phyloP scores from a whole-genome alignment of 306 rosid species.

The Citrullus colocynthis region DNA sequence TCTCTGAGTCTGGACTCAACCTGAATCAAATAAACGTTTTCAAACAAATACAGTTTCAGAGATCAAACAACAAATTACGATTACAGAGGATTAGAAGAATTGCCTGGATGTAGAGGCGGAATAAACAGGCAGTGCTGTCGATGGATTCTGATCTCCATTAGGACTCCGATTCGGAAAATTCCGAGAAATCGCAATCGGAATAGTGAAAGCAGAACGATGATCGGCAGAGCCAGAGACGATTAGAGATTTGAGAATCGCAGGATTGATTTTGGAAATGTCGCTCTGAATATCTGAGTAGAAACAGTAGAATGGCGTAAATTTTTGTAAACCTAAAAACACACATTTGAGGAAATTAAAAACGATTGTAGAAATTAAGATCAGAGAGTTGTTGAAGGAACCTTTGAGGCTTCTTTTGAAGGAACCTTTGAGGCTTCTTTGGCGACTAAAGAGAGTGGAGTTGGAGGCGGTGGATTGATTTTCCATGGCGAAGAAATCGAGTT shows the following conservation, averaged over 20 bases:
- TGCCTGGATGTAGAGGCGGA: background rate
- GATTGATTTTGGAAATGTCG: constrained; percentile 26
- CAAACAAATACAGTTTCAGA: background rate
- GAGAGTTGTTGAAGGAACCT: background rate
- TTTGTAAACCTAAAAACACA: background rate
- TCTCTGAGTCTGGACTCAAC: background rate
- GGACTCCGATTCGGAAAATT: background rate
- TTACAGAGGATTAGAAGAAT: background rate
- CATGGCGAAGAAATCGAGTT: constrained; percentile 34
- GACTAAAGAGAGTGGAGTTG: constrained; percentile 26
- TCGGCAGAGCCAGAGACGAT: constrained; percentile 9
- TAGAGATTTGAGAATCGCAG: constrained; percentile 30
- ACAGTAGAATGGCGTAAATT: background rate
- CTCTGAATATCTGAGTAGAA: constrained; percentile 13
- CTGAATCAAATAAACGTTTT: background rate
- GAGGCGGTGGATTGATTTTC: constrained; percentile 2
- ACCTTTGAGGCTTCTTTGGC: constrained; percentile 31
- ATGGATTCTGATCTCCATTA: background rate
- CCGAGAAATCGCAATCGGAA: background rate
- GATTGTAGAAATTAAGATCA: background rate
- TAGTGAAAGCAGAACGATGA: background rate
- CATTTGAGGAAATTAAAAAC: too few species aligned
- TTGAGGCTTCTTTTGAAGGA: constrained; percentile 19
- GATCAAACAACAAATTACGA: background rate
- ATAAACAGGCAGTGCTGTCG: background rate